These are phyloP conservation scores for Vaccinium darrowii DNA, from an alignment of 148 eudicot species.

Conservation along the genomic window DNA sequence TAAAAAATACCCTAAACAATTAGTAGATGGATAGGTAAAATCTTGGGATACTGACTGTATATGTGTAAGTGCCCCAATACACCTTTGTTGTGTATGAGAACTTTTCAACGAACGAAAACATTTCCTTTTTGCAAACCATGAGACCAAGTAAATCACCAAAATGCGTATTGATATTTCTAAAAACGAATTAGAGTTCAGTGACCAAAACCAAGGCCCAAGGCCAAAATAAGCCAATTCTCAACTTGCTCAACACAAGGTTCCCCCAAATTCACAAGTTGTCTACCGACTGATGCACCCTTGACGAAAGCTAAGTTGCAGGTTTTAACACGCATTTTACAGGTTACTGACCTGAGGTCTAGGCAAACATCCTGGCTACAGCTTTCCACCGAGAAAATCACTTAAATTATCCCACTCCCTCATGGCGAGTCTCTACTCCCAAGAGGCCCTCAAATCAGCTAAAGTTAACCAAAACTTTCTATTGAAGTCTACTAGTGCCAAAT, in stretches of 20 bases:
- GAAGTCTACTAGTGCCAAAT: too few species aligned
- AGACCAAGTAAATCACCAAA: not conserved
- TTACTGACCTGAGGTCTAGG: not conserved
- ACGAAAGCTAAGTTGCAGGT: not conserved
- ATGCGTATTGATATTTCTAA: not conserved
- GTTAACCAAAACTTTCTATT: not conserved
- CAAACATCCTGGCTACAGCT: not conserved
- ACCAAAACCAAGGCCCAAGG: not conserved
- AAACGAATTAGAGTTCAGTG: not conserved
- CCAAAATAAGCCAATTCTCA: not conserved
- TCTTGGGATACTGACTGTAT: not conserved
- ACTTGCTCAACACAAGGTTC: not conserved
- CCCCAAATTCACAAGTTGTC: not conserved
- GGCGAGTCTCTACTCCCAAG: not conserved
- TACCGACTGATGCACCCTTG: not conserved
- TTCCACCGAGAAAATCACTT: not conserved
- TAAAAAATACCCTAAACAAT: not conserved
- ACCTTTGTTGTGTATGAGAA: not conserved
- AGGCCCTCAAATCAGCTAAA: not conserved
- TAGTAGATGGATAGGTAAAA: not conserved
- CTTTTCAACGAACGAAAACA: not conserved
- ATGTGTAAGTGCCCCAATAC: not conserved
- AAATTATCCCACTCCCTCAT: not conserved
- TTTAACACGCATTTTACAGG: not conserved
- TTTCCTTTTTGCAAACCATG: not conserved